These are phyloP conservation scores for Agaricus sinodeliciosus DNA, from an alignment of 768 basidiomycete genomes.

Conservation along the genomic window DNA sequence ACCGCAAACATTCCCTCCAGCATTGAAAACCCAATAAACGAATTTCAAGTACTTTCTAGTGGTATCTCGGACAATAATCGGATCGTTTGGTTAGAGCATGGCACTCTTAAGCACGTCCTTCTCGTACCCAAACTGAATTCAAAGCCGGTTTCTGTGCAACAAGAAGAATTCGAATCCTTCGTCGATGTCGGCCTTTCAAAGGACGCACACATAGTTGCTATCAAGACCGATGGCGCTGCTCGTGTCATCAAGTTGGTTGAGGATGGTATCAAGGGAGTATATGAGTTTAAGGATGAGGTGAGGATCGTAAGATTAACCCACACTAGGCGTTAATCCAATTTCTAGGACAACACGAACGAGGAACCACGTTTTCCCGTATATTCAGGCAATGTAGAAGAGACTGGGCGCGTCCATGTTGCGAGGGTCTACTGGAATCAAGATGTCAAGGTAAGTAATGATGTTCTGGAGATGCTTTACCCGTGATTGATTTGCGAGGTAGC, in stretches of 20 bases:
- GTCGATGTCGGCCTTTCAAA: constrained; percentile 54
- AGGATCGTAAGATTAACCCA: constrained; percentile 13
- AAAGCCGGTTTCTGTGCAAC: constrained; percentile 37
- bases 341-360: constrained; percentile 34
- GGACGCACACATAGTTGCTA: constrained; percentile 55
- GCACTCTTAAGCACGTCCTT: constrained; percentile 38
- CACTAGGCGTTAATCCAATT: neutral
- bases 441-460: constrained; percentile 34
- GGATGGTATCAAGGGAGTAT: constrained; percentile 35
- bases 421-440: constrained; percentile 63
- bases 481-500: neutral
- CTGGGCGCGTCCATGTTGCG: constrained; percentile 48
- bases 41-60: constrained; percentile 22
- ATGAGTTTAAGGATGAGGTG: constrained; percentile 55
- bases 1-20: constrained; percentile 49
- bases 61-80: constrained; percentile 21
- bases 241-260: constrained; percentile 46
- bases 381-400: constrained; percentile 44
- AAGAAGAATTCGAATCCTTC: constrained; percentile 41
- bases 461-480: constrained; percentile 1
- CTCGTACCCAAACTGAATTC: constrained; percentile 47
- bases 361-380: constrained; percentile 45
- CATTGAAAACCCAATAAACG: constrained; percentile 26
- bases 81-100: constrained; percentile 49
- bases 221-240: constrained; percentile 48